Evolutionary conservation across 2,329 filamentous ascomycete genomes (phyloP), one percentile per base, ranked within the genome.

Genomic region (Pseudogymnoascus sp.): DNA sequence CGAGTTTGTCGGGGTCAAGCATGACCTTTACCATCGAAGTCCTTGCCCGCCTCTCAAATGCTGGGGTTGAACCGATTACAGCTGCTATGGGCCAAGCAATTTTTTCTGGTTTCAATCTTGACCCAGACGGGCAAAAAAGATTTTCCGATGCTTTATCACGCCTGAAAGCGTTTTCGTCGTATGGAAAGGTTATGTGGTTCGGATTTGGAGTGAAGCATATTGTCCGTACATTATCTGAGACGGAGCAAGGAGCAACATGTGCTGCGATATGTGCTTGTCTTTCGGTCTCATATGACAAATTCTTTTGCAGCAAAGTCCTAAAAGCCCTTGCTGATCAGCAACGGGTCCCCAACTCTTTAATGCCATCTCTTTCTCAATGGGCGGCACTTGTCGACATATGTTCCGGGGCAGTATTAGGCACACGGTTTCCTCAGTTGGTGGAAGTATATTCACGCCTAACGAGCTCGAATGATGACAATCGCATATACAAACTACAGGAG

Each of bases 121-220:
- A 42, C 10, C 36, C 51, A 14, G 39, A 62, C 1, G 67, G 63
- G 5, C 62, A 65, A 60, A 62, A 62, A 18, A 37, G 62, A 1
- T 39, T 66, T 26, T 36, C 36, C 3, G 60, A 64, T 14, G 36
- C 63, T 11, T 11, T 67, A 18, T 14, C 26, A 21, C 62, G 61
- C 12, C 62, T 69, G 3, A 67, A 66, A 62, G 62, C 63, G 5
- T 66, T 68, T 31, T 62, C 63, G 2, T 64, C 63, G 1, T 65
- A 64, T 31, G 65, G 65, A n/a, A 45, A 68, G 4, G 10, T 66
- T 12, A 23, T 70, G 11, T 69, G 67, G 67, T 68, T 69, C 57
- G 69, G 69, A 5, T 68, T 70, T 63, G 69, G 69, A 16, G 45
- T 69, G 14, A 68, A 68, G 40, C 66, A 69, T 60, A 42, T 69